Evolutionary conservation across 805 yeast species (phyloP).

Genomic region (Saturnispora galanensis): DNA sequence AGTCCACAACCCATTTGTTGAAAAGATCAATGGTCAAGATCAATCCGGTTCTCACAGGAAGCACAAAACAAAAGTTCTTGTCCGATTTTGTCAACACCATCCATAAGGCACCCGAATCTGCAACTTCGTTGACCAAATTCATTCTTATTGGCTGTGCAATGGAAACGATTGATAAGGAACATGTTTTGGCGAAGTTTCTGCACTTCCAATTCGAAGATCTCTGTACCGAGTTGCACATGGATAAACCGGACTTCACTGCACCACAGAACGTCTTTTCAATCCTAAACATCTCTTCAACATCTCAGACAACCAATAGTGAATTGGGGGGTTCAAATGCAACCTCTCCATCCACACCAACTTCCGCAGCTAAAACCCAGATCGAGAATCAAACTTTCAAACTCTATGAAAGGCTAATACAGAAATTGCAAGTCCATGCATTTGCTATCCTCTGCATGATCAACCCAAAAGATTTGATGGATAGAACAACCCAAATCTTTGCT

Average conservation of each 20-base stretch:
- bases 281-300: constrained; percentile 9
- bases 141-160: constrained; percentile 27
- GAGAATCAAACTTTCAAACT: background rate
- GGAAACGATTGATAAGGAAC: constrained; percentile 17
- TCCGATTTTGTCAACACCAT: constrained; percentile 18
- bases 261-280: background rate
- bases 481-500: constrained; percentile 12
- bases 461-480: constrained; percentile 12
- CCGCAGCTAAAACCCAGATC: background rate
- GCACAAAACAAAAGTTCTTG: constrained; percentile 21
- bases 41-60: constrained; percentile 10
- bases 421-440: constrained; percentile 18
- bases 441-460: constrained; percentile 21
- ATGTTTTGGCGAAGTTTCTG: constrained; percentile 24
- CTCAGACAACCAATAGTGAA: constrained; percentile 4
- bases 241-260: constrained; percentile 17
- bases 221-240: constrained; percentile 22
- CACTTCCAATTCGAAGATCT: constrained; percentile 17
- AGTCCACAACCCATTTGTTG: constrained; percentile 16
- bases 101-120: constrained; percentile 18
- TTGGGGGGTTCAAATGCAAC: background rate
- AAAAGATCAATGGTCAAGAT: constrained; percentile 17
- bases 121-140: constrained; percentile 26
- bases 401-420: constrained; percentile 12
- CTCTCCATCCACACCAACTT: background rate